Conservation (phyloP, 164 flowering plant genomes). For the Sextonia rubra region DNA sequence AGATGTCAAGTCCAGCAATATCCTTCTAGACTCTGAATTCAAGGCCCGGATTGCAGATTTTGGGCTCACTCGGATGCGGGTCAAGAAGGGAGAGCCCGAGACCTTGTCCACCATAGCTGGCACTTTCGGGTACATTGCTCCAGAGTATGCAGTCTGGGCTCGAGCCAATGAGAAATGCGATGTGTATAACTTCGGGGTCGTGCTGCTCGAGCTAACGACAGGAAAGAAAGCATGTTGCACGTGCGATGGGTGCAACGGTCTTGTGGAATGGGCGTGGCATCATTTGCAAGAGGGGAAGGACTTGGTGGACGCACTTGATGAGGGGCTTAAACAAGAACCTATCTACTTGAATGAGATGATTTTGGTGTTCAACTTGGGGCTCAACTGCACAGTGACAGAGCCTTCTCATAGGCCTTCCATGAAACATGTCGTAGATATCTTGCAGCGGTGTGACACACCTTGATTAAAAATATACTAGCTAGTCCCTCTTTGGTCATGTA, state of each 20-base stretch:
- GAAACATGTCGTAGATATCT: slow-evolving; percentile 62
- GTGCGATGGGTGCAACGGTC: slow-evolving; percentile 49
- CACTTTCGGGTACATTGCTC: slow-evolving; percentile 85
- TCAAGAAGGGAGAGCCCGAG: slow-evolving; percentile 39
- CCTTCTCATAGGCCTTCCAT: slow-evolving; percentile 70
- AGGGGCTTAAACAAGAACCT: slow-evolving; percentile 42
- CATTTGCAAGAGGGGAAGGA: slow-evolving; percentile 37
- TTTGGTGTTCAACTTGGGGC: slow-evolving; percentile 54
- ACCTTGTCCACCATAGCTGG: slow-evolving; percentile 76
- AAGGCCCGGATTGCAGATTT: slow-evolving; percentile 78
- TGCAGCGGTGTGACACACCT: slow-evolving; percentile 26
- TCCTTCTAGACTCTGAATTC: slow-evolving; percentile 66
- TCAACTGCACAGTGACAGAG: slow-evolving; percentile 52
- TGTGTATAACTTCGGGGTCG: slow-evolving; percentile 87
- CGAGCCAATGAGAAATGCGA: slow-evolving; percentile 74
- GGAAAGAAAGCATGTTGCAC: slow-evolving; percentile 62
- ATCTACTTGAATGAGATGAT: slow-evolving; percentile 48
- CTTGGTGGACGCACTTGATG: slow-evolving; percentile 39
- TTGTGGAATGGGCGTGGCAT: slow-evolving; percentile 82
- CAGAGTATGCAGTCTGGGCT: slow-evolving; percentile 70
- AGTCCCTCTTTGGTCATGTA: slow-evolving; percentile 7
- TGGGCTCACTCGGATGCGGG: slow-evolving; percentile 68
- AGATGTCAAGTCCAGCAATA: slow-evolving; percentile 85
- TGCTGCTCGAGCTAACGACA: slow-evolving; percentile 67
- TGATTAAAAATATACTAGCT: no score